phyloP scores from a whole-genome alignment of 495 filamentous ascomycete species.

The Aspergillus olivimuriae region DNA sequence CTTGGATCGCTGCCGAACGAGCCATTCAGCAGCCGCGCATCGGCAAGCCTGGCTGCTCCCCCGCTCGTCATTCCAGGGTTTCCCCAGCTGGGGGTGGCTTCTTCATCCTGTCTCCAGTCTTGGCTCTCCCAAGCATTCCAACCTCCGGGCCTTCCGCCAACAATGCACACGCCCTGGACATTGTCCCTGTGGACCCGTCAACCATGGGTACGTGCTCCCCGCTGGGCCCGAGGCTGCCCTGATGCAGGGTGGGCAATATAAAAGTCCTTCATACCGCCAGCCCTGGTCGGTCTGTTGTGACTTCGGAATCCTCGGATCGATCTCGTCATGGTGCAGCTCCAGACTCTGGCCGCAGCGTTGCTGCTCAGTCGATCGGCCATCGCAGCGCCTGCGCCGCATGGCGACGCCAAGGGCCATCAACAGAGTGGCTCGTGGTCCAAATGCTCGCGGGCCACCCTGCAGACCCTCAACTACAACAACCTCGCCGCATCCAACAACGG shows the following conservation, averaged over 20 bases:
- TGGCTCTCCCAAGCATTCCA: background rate
- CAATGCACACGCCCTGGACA: no score
- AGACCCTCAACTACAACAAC: conserved; percentile 24
- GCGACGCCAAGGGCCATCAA: background rate
- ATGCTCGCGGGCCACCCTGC: conserved; percentile 13
- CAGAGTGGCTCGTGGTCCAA: conserved; percentile 5
- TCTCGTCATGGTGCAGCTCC: conserved; percentile 8
- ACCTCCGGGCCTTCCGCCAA: background rate
- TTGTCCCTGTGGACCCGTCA: no score
- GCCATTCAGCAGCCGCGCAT: background rate
- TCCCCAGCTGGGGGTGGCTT: background rate
- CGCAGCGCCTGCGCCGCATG: background rate
- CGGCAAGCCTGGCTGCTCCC: background rate
- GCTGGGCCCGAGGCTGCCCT: background rate
- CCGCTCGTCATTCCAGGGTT: background rate
- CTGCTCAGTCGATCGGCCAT: background rate
- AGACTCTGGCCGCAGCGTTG: conserved; percentile 5
- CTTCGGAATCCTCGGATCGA: background rate
- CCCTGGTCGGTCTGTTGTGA: background rate
- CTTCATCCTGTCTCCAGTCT: background rate
- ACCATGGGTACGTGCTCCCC: background rate
- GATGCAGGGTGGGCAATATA: no score
- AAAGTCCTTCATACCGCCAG: background rate
- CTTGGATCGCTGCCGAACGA: no score
- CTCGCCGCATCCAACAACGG: conserved; percentile 26